Conservation (phyloP, 257 asterid species). For the Fraxinus cuspidata region DNA sequence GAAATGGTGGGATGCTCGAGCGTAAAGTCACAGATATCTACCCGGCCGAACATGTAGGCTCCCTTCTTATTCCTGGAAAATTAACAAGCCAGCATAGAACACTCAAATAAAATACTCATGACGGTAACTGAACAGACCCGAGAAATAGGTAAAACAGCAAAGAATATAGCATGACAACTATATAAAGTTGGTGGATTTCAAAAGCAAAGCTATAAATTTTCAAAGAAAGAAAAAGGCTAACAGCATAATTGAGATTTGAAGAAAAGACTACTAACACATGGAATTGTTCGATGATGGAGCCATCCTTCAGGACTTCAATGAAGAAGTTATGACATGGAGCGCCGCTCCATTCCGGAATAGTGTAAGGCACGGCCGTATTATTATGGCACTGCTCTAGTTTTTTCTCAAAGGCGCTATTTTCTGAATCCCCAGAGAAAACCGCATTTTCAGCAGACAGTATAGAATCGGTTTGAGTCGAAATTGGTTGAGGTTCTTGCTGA, state of each 20-base stretch:
- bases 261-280: constrained; percentile 58
- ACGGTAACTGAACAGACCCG: too few relatives aligned
- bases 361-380: constrained; percentile 60
- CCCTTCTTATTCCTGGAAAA: constrained; percentile 79
- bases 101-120: not conserved
- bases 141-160: too few relatives aligned
- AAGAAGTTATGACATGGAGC: constrained; percentile 64
- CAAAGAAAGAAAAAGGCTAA: not conserved
- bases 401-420: constrained; percentile 29
- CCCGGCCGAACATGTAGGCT: constrained; percentile 98
- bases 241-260: not conserved
- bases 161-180: too few relatives aligned
- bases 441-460: constrained; percentile 24
- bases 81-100: constrained; percentile 21
- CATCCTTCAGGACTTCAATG: constrained; percentile 85
- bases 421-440: constrained; percentile 6
- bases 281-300: constrained; percentile 64
- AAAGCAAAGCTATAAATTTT: too few relatives aligned
- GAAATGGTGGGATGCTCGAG: constrained; percentile 96
- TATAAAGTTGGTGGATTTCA: too few relatives aligned
- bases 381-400: constrained; percentile 34
- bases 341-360: constrained; percentile 79
- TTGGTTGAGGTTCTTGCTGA: constrained; percentile 26
- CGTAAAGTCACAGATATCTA: constrained; percentile 87
- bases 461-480: constrained; percentile 27